Conservation (phyloP, 2,329 filamentous ascomycete species). For the Beauveria rudraprayagi region DNA sequence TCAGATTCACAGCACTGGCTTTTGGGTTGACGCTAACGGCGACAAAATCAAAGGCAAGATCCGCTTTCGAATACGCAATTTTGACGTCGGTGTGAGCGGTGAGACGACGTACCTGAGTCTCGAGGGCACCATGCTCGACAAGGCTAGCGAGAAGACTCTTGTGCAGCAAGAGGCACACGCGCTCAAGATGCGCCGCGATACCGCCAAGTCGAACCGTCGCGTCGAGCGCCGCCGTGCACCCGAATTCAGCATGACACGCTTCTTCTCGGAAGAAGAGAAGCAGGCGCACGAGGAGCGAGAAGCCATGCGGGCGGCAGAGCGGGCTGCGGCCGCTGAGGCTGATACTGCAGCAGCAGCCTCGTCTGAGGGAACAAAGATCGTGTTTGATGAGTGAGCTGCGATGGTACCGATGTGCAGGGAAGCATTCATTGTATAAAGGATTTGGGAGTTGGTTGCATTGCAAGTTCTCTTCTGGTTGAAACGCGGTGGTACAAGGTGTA, state of each 20-base stretch:
- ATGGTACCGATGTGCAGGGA: background rate
- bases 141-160: conserved; percentile 55
- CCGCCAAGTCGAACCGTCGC: conserved; percentile 25
- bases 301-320: background rate
- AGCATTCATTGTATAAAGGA: conserved; percentile 2
- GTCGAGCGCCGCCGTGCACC: conserved; percentile 32
- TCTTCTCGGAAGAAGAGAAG: conserved; percentile 38
- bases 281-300: conserved; percentile 28
- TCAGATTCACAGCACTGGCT: conserved; percentile 51
- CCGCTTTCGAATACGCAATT: conserved; percentile 73
- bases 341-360: background rate
- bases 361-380: conserved; percentile 7
- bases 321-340: background rate
- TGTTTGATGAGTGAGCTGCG: conserved; percentile 9
- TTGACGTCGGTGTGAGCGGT: conserved; percentile 69
- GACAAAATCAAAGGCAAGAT: conserved; percentile 62
- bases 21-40: conserved; percentile 68
- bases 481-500: background rate
- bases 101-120: conserved; percentile 76
- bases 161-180: conserved; percentile 37
- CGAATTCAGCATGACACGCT: conserved; percentile 51
- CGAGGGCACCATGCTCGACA: conserved; percentile 75
- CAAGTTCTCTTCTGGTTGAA: background rate
- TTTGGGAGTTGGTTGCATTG: background rate
- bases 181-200: conserved; percentile 26